Evolutionary conservation across 2,329 filamentous ascomycete species (phyloP).

Genomic region (Metarhizium rileyi): DNA sequence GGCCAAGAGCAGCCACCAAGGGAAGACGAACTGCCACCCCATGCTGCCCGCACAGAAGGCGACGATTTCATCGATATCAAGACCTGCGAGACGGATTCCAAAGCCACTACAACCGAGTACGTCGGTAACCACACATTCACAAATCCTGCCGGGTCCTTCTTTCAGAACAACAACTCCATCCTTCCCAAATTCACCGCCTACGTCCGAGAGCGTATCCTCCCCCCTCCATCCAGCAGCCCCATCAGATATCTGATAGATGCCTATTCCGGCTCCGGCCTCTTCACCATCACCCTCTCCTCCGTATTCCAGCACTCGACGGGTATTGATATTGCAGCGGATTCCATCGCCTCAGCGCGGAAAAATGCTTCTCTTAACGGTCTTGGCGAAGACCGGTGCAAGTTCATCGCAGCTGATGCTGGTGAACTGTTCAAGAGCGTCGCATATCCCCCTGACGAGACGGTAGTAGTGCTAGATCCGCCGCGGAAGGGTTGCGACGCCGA

Average conservation of each 20-base stretch:
- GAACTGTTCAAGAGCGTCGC: conserved; percentile 67
- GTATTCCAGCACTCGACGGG: conserved; percentile 78
- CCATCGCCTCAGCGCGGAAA: conserved; percentile 65
- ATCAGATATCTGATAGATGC: conserved; percentile 92
- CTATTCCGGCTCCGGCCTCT: conserved; percentile 94
- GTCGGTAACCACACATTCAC: conserved; percentile 76
- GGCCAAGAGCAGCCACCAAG: conserved; percentile 17
- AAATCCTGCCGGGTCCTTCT: conserved; percentile 90
- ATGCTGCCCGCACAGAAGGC: conserved; percentile 38
- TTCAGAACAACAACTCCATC: conserved; percentile 99
- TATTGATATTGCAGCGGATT: conserved; percentile 77
- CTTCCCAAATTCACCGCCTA: conserved; percentile 78
- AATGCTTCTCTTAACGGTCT: conserved; percentile 76
- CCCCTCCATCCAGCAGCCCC: conserved; percentile 28
- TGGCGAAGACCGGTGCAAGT: conserved; percentile 56
- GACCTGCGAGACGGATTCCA: conserved; percentile 79
- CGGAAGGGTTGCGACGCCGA: conserved; percentile 84
- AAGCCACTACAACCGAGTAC: conserved; percentile 77
- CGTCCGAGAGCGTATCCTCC: conserved; percentile 70
- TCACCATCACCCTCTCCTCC: conserved; percentile 84
- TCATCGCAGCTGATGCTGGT: conserved; percentile 82
- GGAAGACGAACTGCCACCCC: conserved; percentile 16
- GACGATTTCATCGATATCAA: conserved; percentile 64
- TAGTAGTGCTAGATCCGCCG: conserved; percentile 94
- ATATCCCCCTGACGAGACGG: conserved; percentile 71